Evolutionary conservation across 305 asterid genomes (phyloP), one percentile per base, ranked within the genome.

Genomic region (Fraxinus ornus): DNA sequence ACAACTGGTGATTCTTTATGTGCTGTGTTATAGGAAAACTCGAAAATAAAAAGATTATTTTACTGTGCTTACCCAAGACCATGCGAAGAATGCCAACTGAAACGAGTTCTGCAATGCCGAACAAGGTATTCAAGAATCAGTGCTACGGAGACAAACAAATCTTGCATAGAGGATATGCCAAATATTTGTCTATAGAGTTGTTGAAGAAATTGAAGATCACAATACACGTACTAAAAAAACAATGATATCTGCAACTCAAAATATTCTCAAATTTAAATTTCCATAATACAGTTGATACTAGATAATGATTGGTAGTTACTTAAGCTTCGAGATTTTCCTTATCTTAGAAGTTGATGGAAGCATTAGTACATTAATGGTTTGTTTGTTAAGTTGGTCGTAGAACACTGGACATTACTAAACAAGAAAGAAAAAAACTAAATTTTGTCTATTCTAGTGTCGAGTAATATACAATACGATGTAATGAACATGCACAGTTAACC

Each of bases 31-130:
- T 13, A 5, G 74, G 76, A 71, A 71, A 71, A 71, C 41, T 6
- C 0, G 8, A 32, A 5, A 5, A 66, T 41, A 7, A 41, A 79
- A 75, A 13, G 41, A 17, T 64, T 44, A 60, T 19, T 71, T 37
- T 36, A 28, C 13, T 39, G 78, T 7, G 64, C 95, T 86, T 87
- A 93, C 98, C 94, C 90, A 91, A 83, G 91, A 89, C 97, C 97
- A 94, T 6, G 92, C 7, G 88, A 94, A 94, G 89, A 94, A 94
- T 30, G 97, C 98, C 80, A 88, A 83, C 78, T 90, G 95, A 90
- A 92, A 94, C 10, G 98, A 94, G 90, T 90, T 94, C 94, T 92
- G 95, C 87, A 80, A 77, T 78, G 66, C 76, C 86, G 75, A 79
- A 55, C 74, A 36, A 49, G 30, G 28, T 7, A 12, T 24, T 13